Conservation (phyloP, 2,329 filamentous ascomycete species). For the Xylaria multiplex region DNA sequence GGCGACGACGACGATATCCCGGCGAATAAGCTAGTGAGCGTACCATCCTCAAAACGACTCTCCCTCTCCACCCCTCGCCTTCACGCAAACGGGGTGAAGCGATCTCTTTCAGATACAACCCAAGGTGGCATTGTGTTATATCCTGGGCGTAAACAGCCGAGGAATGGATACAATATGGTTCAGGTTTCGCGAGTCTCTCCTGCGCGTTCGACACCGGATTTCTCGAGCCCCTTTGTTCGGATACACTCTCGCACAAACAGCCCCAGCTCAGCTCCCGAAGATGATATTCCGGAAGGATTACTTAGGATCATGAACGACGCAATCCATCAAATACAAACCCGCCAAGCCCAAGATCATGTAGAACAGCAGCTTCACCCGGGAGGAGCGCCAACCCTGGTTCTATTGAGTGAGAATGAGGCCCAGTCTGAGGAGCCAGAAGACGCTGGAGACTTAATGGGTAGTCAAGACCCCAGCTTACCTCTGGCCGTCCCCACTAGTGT, state of each 20-base stretch:
- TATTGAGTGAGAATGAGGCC: neutral
- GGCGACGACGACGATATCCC: slow-evolving; percentile 45
- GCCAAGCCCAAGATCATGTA: slow-evolving; percentile 4
- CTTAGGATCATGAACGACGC: slow-evolving; percentile 40
- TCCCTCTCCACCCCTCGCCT: slow-evolving; percentile 4
- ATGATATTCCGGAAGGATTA: slow-evolving; percentile 37
- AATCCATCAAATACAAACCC: slow-evolving; percentile 27
- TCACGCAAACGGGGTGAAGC: slow-evolving; percentile 22
- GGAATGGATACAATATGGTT: slow-evolving; percentile 30
- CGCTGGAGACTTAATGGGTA: neutral
- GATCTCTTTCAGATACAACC: slow-evolving; percentile 22
- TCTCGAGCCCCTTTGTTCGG: neutral
- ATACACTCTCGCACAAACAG: slow-evolving; percentile 18
- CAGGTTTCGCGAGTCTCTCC: slow-evolving; percentile 5
- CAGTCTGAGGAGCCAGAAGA: neutral
- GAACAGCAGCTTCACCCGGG: neutral
- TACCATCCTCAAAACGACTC: slow-evolving; percentile 36
- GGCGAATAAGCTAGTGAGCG: slow-evolving; percentile 12
- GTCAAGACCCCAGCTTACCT: slow-evolving; percentile 1
- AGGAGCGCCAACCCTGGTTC: neutral
- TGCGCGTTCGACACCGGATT: slow-evolving; percentile 16
- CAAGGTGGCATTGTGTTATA: slow-evolving; percentile 30
- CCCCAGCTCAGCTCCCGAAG: slow-evolving; percentile 26
- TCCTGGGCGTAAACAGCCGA: slow-evolving; percentile 38
- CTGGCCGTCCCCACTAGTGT: too few species aligned